phyloP scores from a whole-genome alignment of 2,329 filamentous ascomycete species.

The Apiospora kogelbergensis region DNA sequence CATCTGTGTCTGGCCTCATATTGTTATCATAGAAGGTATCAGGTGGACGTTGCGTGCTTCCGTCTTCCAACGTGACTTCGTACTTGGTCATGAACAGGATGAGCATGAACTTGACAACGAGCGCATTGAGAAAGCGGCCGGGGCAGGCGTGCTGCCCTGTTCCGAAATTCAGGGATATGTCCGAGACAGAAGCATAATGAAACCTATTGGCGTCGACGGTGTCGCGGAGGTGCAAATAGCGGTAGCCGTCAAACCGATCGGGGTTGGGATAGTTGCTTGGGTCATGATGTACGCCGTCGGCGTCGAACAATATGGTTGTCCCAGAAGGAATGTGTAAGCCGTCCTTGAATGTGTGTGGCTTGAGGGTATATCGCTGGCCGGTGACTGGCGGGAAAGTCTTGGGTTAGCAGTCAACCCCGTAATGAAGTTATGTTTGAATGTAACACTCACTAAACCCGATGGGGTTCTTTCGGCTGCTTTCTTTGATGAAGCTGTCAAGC shows the following conservation, averaged over 20 bases:
- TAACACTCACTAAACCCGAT: too few species aligned
- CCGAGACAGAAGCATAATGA: not conserved
- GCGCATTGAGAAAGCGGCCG: not conserved
- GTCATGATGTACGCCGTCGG: not conserved
- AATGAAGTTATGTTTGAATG: too few species aligned
- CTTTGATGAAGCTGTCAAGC: too few species aligned
- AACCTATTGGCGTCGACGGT: not conserved
- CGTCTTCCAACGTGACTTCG: too few species aligned
- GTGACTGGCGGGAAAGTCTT: not conserved
- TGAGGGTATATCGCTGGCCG: not conserved
- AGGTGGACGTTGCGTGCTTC: too few species aligned
- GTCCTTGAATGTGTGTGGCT: not conserved
- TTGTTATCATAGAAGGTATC: too few species aligned
- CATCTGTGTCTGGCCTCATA: too few species aligned
- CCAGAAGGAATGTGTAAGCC: constrained; percentile 8
- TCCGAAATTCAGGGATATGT: not conserved
- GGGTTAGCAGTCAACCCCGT: too few species aligned
- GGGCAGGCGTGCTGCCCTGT: not conserved
- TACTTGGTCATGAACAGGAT: too few species aligned
- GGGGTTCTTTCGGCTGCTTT: too few species aligned
- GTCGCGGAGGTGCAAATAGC: not conserved
- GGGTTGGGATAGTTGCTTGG: not conserved
- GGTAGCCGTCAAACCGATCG: not conserved
- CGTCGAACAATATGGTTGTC: not conserved
- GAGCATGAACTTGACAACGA: too few species aligned